Evolutionary conservation across 495 filamentous ascomycete species (phyloP).

Genomic region (Podospora anserina): DNA sequence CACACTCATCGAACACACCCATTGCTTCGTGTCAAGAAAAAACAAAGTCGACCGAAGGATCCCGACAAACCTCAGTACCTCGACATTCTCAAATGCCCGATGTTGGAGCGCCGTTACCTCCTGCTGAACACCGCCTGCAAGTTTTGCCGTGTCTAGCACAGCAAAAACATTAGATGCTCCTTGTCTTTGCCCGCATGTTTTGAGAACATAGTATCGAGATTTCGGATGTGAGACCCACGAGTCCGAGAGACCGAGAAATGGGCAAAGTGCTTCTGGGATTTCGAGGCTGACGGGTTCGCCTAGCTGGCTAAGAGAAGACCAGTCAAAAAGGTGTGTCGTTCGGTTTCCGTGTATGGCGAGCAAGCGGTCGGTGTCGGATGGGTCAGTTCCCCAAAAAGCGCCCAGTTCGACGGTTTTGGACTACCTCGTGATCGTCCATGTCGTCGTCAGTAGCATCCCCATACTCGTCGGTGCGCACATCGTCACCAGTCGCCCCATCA

Average conservation of each 20-base stretch:
- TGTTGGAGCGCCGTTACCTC: background rate
- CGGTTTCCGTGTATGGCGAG: no score
- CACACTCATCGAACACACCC: conserved; percentile 20
- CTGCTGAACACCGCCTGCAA: background rate
- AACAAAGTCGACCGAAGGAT: conserved; percentile 9
- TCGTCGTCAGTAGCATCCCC: no score
- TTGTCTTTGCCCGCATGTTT: background rate
- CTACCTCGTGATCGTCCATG: no score
- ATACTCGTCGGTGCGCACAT: no score
- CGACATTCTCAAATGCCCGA: background rate
- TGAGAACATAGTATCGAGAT: background rate
- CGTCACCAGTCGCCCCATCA: no score
- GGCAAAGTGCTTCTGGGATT: background rate
- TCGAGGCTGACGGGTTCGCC: background rate
- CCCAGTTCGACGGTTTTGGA: no score
- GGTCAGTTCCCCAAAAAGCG: no score
- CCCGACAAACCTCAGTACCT: conserved; percentile 2
- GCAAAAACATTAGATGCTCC: background rate
- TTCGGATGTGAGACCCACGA: no score
- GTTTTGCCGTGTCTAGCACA: background rate
- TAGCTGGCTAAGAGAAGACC: background rate
- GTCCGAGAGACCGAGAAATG: no score
- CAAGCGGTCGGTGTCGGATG: no score
- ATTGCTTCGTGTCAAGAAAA: conserved; percentile 17
- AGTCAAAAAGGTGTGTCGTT: background rate